Conservation (phyloP, 768 basidiomycete genomes). For the Steccherinum ochraceum region DNA sequence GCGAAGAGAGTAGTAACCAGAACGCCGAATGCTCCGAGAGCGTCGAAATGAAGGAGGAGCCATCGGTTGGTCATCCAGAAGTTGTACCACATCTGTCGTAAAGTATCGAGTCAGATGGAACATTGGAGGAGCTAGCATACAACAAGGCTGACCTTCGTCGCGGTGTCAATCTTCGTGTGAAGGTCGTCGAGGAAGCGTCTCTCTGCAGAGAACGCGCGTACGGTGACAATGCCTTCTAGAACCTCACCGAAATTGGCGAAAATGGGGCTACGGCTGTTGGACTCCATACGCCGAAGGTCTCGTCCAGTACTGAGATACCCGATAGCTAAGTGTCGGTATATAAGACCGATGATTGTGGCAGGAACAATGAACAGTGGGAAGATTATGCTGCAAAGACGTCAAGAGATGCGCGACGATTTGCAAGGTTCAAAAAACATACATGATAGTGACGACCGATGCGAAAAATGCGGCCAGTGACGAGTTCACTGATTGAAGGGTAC, state of each 20-base stretch:
- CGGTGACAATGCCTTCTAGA: slow-evolving; percentile 89
- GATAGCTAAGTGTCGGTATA: slow-evolving; percentile 64
- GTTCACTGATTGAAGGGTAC: slow-evolving; percentile 70
- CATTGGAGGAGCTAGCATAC: not conserved
- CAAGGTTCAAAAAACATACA: slow-evolving; percentile 34
- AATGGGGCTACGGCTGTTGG: slow-evolving; percentile 79
- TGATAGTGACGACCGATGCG: slow-evolving; percentile 66
- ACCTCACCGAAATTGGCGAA: slow-evolving; percentile 80
- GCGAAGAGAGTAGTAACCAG: slow-evolving; percentile 74
- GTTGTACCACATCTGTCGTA: slow-evolving; percentile 66
- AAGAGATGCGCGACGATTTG: slow-evolving; percentile 6
- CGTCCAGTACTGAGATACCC: slow-evolving; percentile 77
- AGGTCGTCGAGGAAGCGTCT: slow-evolving; percentile 68
- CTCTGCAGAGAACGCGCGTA: slow-evolving; percentile 86
- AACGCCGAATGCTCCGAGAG: slow-evolving; percentile 66
- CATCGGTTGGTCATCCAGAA: slow-evolving; percentile 91
- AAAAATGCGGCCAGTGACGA: slow-evolving; percentile 72
- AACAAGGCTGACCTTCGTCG: slow-evolving; percentile 55
- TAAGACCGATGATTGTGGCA: slow-evolving; percentile 62
- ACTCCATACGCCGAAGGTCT: slow-evolving; percentile 86
- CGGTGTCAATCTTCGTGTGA: slow-evolving; percentile 67
- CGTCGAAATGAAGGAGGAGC: slow-evolving; percentile 80
- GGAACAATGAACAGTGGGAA: slow-evolving; percentile 84
- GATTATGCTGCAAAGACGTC: slow-evolving; percentile 38
- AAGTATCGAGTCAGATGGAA: not conserved